Conservation (phyloP, 2,329 filamentous ascomycete species). For the Trichoderma pleuroti region DNA sequence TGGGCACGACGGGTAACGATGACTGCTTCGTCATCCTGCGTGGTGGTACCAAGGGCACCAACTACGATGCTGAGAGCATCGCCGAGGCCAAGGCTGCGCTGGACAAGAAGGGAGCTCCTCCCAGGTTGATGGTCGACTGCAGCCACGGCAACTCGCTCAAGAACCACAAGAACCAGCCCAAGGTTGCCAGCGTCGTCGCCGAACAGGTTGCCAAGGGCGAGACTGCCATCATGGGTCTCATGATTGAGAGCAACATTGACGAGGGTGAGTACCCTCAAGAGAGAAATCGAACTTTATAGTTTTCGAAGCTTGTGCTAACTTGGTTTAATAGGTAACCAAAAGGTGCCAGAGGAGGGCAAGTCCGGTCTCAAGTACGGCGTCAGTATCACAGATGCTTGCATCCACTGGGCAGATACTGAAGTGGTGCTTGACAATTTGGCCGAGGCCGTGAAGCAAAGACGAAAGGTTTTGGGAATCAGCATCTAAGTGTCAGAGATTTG, state of each 20-base stretch:
- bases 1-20: conserved; percentile 89
- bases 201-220: conserved; percentile 85
- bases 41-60: conserved; percentile 88
- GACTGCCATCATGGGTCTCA: conserved; percentile 87
- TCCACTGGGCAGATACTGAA: conserved; percentile 88
- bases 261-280: conserved; percentile 57
- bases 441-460: conserved; percentile 71
- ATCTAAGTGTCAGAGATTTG: neutral
- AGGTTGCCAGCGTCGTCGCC: conserved; percentile 77
- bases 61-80: conserved; percentile 85
- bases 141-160: conserved; percentile 95
- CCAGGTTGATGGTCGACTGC: conserved; percentile 95
- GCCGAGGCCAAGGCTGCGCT: conserved; percentile 77
- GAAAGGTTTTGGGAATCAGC: conserved; percentile 41
- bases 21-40: conserved; percentile 96
- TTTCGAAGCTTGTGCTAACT: conserved; percentile 27
- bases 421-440: conserved; percentile 73
- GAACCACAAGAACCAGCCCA: conserved; percentile 95
- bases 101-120: conserved; percentile 65
- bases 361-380: conserved; percentile 86
- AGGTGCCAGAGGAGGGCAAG: conserved; percentile 84
- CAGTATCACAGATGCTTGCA: conserved; percentile 96
- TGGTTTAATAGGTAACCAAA: conserved; percentile 66
- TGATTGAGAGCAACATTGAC: conserved; percentile 98
- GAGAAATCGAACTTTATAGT: neutral